Conservation (phyloP, 441 rosid genomes). For the Isatis lusitanica region DNA sequence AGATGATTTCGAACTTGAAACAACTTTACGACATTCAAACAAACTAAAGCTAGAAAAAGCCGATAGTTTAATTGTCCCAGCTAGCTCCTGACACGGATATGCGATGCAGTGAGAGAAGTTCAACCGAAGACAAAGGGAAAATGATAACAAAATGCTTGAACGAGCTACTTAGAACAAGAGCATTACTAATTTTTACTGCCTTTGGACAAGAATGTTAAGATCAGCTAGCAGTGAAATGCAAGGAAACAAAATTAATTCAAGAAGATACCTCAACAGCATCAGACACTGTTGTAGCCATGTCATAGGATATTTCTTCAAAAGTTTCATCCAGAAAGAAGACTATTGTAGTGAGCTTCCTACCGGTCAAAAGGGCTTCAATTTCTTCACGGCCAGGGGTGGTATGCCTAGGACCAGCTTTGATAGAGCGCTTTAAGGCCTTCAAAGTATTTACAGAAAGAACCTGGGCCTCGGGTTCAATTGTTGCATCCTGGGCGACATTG, state of each 20-base stretch:
- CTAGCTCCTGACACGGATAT: constrained; percentile 73
- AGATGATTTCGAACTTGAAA: constrained; percentile 83
- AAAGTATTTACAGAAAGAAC: constrained; percentile 76
- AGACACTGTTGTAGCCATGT: constrained; percentile 91
- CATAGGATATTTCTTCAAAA: constrained; percentile 95
- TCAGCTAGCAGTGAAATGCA: constrained; percentile 10
- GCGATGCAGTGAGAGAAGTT: constrained; percentile 24
- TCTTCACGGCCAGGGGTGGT: constrained; percentile 93
- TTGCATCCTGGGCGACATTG: constrained; percentile 67
- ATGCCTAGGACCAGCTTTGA: constrained; percentile 95
- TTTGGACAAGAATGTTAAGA: neutral
- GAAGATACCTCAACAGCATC: constrained; percentile 94
- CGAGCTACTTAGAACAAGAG: constrained; percentile 3
- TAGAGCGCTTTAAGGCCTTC: constrained; percentile 88
- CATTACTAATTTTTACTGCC: neutral
- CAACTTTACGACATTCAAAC: constrained; percentile 94
- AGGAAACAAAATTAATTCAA: neutral
- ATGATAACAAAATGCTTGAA: constrained; percentile 3
- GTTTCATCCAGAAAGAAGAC: constrained; percentile 97
- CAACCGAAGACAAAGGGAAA: constrained; percentile 6
- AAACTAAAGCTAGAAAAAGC: constrained; percentile 92
- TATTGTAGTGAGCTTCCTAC: constrained; percentile 86
- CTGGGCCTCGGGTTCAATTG: constrained; percentile 77
- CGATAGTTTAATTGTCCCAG: constrained; percentile 88
- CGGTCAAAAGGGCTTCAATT: constrained; percentile 88